A percentile compares a stretch with the other conserved stretches of the same genome.
These are phyloP conservation scores for Alternaria viburni DNA, from an alignment of 2,329 filamentous ascomycete species.

Conservation along the genomic window DNA sequence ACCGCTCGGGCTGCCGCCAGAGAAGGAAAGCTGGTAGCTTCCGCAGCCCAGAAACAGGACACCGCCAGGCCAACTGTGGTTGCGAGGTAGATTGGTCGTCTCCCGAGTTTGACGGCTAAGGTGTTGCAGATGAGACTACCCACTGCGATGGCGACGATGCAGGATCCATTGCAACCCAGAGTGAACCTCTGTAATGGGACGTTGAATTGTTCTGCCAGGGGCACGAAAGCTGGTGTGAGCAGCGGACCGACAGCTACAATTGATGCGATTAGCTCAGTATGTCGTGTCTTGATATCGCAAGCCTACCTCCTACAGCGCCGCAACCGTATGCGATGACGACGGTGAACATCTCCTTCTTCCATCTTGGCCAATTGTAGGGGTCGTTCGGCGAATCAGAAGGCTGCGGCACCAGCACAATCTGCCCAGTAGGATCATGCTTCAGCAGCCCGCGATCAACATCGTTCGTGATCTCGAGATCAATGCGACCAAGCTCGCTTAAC, in stretches of 20 bases:
- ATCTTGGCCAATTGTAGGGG: slow-evolving; percentile 59
- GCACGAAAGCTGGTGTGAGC: slow-evolving; percentile 31
- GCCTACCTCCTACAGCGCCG: slow-evolving; percentile 30
- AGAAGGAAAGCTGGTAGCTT: slow-evolving; percentile 27
- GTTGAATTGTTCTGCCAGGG: slow-evolving; percentile 23
- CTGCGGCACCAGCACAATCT: slow-evolving; percentile 60
- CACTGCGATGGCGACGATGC: slow-evolving; percentile 25
- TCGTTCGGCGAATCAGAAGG: slow-evolving; percentile 58
- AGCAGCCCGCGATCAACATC: slow-evolving; percentile 23
- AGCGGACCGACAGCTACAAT: slow-evolving; percentile 30
- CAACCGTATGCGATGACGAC: slow-evolving; percentile 31
- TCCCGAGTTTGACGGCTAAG: slow-evolving; percentile 29
- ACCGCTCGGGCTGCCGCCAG: slow-evolving; percentile 26
- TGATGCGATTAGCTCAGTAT: not conserved
- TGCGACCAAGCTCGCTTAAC: slow-evolving; percentile 24
- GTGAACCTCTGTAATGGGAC: slow-evolving; percentile 28
- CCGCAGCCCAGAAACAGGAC: slow-evolving; percentile 32
- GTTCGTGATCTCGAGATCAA: slow-evolving; percentile 18
- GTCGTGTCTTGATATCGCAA: not conserved
- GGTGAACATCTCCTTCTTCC: slow-evolving; percentile 37
- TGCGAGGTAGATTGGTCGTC: slow-evolving; percentile 26
- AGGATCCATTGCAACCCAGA: slow-evolving; percentile 26
- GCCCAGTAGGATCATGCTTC: slow-evolving; percentile 34
- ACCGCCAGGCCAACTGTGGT: slow-evolving; percentile 29
- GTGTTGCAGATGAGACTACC: slow-evolving; percentile 31